These are phyloP conservation scores for Suillus hirtellus DNA, from an alignment of 768 basidiomycete species.

Conservation along the genomic window DNA sequence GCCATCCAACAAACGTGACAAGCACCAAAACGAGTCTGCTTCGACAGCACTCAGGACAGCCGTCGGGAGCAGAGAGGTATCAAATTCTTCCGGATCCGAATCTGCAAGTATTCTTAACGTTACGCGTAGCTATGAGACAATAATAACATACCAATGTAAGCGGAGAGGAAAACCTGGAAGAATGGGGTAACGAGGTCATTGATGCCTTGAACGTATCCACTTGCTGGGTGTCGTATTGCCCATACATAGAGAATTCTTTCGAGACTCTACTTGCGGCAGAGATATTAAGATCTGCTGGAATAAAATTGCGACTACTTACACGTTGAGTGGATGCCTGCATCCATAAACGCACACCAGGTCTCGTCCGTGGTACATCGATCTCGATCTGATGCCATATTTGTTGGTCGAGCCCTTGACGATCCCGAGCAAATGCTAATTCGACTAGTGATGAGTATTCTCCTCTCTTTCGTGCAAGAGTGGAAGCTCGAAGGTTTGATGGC, in stretches of 20 bases:
- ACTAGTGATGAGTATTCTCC: constrained; percentile 91
- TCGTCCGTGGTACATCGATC: constrained; percentile 94
- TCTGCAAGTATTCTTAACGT: constrained; percentile 47
- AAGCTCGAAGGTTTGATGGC: constrained; percentile 68
- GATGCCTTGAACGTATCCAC: constrained; percentile 98
- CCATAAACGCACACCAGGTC: constrained; percentile 91
- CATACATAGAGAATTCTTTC: constrained; percentile 97
- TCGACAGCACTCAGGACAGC: constrained; percentile 82
- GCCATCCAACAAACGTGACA: constrained; percentile 91
- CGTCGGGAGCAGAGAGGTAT: constrained; percentile 72
- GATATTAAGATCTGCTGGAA: constrained; percentile 5
- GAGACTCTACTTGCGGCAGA: constrained; percentile 60
- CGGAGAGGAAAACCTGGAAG: constrained; percentile 94
- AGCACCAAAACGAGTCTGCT: constrained; percentile 98
- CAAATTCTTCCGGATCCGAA: constrained; percentile 86
- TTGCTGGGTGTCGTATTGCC: constrained; percentile 98
- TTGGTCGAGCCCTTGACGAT: constrained; percentile 84
- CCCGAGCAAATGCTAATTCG: constrained; percentile 84
- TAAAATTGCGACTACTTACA: constrained; percentile 44
- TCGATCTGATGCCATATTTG: constrained; percentile 99
- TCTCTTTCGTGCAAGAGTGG: constrained; percentile 85
- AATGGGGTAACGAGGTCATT: constrained; percentile 98
- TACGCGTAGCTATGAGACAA: constrained; percentile 4
- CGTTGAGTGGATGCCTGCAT: constrained; percentile 88
- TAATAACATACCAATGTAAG: constrained; percentile 77